Evolutionary conservation across 2,329 filamentous ascomycete genomes (phyloP).

Genomic region (Falciphora oryzae): DNA sequence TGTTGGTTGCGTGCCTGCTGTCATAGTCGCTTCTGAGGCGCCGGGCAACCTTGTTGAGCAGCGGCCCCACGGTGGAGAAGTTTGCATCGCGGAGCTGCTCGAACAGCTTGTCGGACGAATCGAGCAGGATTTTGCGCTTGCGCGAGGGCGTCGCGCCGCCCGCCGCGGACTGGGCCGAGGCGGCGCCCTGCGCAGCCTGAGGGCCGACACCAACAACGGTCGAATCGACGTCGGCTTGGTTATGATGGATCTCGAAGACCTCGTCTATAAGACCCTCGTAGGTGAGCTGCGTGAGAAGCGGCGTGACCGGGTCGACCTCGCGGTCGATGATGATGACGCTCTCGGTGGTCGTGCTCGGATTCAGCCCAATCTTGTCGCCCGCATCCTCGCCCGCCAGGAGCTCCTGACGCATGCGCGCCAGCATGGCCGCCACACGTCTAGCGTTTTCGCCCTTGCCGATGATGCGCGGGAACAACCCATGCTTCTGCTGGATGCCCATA

Average conservation of each 20-base stretch:
- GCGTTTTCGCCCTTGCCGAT: constrained; percentile 95
- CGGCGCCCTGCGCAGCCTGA: constrained; percentile 28
- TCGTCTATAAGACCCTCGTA: constrained; percentile 97
- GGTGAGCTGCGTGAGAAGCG: constrained; percentile 87
- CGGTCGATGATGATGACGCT: constrained; percentile 93
- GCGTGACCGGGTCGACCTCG: constrained; percentile 89
- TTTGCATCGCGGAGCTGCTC: constrained; percentile 85
- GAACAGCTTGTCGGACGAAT: constrained; percentile 85
- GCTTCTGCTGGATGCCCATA: constrained; percentile 87
- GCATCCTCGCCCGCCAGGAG: constrained; percentile 72
- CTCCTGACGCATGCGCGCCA: constrained; percentile 89
- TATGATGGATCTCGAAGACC: constrained; percentile 84
- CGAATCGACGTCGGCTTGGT: constrained; percentile 87
- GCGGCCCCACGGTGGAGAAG: constrained; percentile 85
- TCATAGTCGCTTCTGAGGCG: constrained; percentile 84
- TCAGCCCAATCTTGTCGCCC: constrained; percentile 61
- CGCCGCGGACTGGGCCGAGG: constrained; percentile 41
- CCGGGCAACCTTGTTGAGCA: constrained; percentile 86
- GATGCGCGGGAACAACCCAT: constrained; percentile 91
- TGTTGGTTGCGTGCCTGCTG: constrained; percentile 77
- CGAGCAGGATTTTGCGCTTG: constrained; percentile 84
- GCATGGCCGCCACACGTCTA: constrained; percentile 77
- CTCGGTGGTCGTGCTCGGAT: constrained; percentile 82
- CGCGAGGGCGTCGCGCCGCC: constrained; percentile 55
- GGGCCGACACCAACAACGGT: constrained; percentile 76